These are phyloP conservation scores for Wakefieldia striispora DNA, from an alignment of 768 basidiomycete species.

Conservation along the genomic window DNA sequence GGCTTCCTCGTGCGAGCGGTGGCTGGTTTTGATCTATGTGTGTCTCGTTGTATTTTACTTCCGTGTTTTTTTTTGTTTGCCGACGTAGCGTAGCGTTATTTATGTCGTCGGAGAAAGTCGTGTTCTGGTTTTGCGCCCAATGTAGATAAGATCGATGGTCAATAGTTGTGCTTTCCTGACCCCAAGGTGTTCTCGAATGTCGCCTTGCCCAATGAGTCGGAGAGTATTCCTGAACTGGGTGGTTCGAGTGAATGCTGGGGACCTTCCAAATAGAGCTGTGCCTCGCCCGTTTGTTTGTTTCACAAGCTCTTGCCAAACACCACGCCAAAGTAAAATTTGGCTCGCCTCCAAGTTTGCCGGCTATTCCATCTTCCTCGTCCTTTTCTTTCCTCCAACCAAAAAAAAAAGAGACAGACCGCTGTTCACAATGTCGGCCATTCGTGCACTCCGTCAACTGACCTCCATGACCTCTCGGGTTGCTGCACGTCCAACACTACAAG, in stretches of 20 bases:
- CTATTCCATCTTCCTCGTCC: neutral
- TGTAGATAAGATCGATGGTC: no score
- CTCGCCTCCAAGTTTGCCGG: no score
- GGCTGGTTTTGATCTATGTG: neutral
- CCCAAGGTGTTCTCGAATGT: no score
- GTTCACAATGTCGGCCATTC: slow-evolving; percentile 58
- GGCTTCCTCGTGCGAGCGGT: neutral
- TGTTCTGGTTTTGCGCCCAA: neutral
- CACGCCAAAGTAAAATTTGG: no score
- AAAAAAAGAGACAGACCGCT: no score
- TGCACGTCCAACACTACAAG: slow-evolving; percentile 23
- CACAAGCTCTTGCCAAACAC: slow-evolving; percentile 34
- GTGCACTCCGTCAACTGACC: slow-evolving; percentile 57
- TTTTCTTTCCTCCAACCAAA: neutral
- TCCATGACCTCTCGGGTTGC: slow-evolving; percentile 41
- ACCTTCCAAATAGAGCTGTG: slow-evolving; percentile 11
- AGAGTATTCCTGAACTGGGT: no score
- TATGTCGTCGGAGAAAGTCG: slow-evolving; percentile 1
- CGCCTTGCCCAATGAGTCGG: no score
- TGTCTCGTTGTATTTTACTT: neutral
- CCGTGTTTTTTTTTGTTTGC: slow-evolving; percentile 3
- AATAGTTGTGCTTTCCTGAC: no score
- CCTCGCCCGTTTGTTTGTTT: slow-evolving; percentile 26
- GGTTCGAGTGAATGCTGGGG: neutral
- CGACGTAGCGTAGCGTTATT: neutral